Evolutionary conservation across 352 stramenopile species (phyloP), one percentile per base, ranked within the genome.

Genomic region (Globisporangium paroecandrum): DNA sequence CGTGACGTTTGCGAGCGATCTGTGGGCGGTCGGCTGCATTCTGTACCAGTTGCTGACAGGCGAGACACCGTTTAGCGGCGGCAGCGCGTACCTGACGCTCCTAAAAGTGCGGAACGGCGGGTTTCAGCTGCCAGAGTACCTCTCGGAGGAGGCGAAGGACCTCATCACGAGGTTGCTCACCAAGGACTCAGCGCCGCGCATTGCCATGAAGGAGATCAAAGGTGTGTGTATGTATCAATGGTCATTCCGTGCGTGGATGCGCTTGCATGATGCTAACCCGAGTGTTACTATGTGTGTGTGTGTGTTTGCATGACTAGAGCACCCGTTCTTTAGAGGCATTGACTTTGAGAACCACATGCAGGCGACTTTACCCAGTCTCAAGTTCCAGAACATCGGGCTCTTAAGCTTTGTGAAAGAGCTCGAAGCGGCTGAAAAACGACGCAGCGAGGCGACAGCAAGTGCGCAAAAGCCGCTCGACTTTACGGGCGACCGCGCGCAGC

Each of bases 11-110:
- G 80, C 81, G 34, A 87, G 75, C 36, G 88, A 96, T 55, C 69
- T 91, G 27, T 96, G 88, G 88, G 83, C 88, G 1, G 69, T 96
- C 18, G 88, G 88, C 0, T 94, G 85, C 71, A 90, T 96, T 18
- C 43, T 82, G 2, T 93, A 86, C 58, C 88, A 96, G 61, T 69
- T 96, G 25, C 65, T 94, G 20, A 87, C 82, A 15, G 88, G 88
- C 53, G 86, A 94, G 58, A 94, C 86, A 4, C 88, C 88, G 3
- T 96, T 90, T 68, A 82, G 82, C 36, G 87, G 79, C 10, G 87
- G 88, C 2, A 94, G 86, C 55, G 78, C 81, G 4, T 96, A 96
- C 62, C 69, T 94, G 27, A 94, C 84, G 9, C 89, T 96, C 27
- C 70, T 96, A 34, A 87, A 85, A 4, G 77, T 91, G 18, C 77